These are phyloP conservation scores for Silene noctiflora DNA, from an alignment of 179 eudicot genomes.

Conservation along the genomic window DNA sequence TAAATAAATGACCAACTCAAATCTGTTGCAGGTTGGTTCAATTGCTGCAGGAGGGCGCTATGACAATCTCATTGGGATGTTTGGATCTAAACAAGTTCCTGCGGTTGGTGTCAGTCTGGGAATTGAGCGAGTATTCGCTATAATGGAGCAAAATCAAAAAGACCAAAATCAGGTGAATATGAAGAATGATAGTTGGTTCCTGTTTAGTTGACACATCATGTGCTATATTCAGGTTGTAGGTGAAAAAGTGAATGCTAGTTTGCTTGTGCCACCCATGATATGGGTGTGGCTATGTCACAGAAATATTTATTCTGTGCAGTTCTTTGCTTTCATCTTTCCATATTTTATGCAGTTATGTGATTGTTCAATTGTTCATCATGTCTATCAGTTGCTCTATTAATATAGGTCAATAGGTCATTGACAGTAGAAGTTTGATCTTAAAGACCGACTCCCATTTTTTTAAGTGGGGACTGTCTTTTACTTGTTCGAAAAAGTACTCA, in stretches of 20 bases:
- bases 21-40: conserved; percentile 72
- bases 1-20: conserved; percentile 1
- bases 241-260: not conserved
- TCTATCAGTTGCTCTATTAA: not conserved
- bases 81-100: conserved; percentile 85
- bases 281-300: not conserved
- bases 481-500: no score
- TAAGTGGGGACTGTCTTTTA: no score
- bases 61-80: conserved; percentile 92
- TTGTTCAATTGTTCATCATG: not conserved
- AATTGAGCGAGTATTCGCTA: conserved; percentile 87
- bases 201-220: not conserved
- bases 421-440: not conserved
- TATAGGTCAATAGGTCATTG: not conserved
- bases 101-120: conserved; percentile 94
- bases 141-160: conserved; percentile 86
- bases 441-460: no score
- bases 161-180: conserved; percentile 64
- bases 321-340: conserved; percentile 9
- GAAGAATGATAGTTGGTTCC: conserved; percentile 1
- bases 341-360: not conserved
- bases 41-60: conserved; percentile 98
- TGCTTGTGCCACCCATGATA: not conserved
- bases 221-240: not conserved
- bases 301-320: not conserved